Evolutionary conservation across 2,329 filamentous ascomycete genomes (phyloP).

Genomic region (Diaporthe helianthi): DNA sequence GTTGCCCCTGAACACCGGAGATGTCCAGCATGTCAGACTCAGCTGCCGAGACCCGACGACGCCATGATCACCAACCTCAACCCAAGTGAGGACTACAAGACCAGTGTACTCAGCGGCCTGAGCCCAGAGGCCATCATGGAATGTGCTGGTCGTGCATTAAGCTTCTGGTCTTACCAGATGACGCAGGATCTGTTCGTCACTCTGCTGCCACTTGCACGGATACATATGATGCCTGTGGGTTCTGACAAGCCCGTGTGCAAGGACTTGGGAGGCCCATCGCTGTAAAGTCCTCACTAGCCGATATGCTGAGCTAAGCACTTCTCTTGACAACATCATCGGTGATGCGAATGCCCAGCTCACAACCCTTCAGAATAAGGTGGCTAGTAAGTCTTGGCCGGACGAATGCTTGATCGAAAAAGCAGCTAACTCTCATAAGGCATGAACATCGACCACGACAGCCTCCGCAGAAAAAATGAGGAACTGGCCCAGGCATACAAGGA

Average conservation of each 20-base stretch:
- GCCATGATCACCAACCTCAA: constrained; percentile 74
- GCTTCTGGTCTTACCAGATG: constrained; percentile 87
- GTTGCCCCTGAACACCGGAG: constrained; percentile 56
- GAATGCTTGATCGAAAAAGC: no score
- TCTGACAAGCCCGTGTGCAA: constrained; percentile 43
- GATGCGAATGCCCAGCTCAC: constrained; percentile 79
- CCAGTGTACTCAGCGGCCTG: constrained; percentile 81
- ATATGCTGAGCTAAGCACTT: constrained; percentile 67
- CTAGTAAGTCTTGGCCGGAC: constrained; percentile 53
- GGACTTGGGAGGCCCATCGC: constrained; percentile 79
- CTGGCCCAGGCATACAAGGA: constrained; percentile 71
- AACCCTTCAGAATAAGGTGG: constrained; percentile 68
- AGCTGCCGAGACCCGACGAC: constrained; percentile 76
- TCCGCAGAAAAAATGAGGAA: constrained; percentile 76
- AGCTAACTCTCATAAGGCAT: constrained; percentile 50
- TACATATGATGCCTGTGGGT: constrained; percentile 30
- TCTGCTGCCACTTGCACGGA: constrained; percentile 33
- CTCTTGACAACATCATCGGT: constrained; percentile 75
- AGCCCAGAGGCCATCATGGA: constrained; percentile 85
- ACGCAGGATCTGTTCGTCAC: constrained; percentile 78
- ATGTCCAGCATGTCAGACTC: constrained; percentile 80
- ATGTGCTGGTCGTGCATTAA: constrained; percentile 78
- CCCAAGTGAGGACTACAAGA: constrained; percentile 89
- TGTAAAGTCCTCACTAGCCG: constrained; percentile 76
- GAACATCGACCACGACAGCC: constrained; percentile 65